A percentile compares a stretch with the other conserved stretches of the same genome.
These are phyloP conservation scores for Verticillium longisporum DNA, from an alignment of 2,329 filamentous ascomycete species.

Conservation along the genomic window DNA sequence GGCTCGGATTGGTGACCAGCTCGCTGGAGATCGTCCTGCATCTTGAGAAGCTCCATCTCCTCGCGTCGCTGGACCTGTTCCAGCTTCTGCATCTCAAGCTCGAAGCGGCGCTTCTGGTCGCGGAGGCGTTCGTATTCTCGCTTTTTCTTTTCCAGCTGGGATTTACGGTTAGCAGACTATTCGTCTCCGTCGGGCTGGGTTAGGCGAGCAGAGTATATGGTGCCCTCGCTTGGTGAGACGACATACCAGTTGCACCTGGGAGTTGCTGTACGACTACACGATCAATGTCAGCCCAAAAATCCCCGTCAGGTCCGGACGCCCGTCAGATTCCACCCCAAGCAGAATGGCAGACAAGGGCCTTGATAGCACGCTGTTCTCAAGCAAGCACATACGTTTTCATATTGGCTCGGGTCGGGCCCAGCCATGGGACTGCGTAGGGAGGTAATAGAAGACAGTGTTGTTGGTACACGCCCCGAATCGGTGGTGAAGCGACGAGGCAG, in stretches of 20 bases:
- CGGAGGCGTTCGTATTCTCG: conserved; percentile 86
- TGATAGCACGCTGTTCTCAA: background rate
- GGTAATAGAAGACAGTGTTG: conserved; percentile 59
- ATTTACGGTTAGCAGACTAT: background rate
- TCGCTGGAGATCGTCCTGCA: conserved; percentile 70
- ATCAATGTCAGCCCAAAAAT: conserved; percentile 4
- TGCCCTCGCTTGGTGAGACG: conserved; percentile 2
- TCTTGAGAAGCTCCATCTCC: conserved; percentile 75
- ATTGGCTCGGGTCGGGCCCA: conserved; percentile 31
- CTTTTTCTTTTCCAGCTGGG: conserved; percentile 87
- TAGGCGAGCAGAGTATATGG: background rate
- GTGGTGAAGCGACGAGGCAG: conserved; percentile 92
- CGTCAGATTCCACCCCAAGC: background rate
- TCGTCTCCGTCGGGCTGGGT: background rate
- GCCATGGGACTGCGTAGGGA: conserved; percentile 40
- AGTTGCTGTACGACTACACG: conserved; percentile 44
- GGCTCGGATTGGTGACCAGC: conserved; percentile 84
- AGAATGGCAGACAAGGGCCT: background rate
- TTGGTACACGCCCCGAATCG: conserved; percentile 77
- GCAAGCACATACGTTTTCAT: conserved; percentile 29
- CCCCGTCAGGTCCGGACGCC: background rate
- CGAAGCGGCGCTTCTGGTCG: conserved; percentile 82
- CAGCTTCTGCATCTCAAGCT: conserved; percentile 85
- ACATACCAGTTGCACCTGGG: conserved; percentile 73
- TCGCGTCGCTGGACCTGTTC: conserved; percentile 79